Evolutionary conservation across 2,329 filamentous ascomycete species (phyloP).

Genomic region (Sporothrix protearum): DNA sequence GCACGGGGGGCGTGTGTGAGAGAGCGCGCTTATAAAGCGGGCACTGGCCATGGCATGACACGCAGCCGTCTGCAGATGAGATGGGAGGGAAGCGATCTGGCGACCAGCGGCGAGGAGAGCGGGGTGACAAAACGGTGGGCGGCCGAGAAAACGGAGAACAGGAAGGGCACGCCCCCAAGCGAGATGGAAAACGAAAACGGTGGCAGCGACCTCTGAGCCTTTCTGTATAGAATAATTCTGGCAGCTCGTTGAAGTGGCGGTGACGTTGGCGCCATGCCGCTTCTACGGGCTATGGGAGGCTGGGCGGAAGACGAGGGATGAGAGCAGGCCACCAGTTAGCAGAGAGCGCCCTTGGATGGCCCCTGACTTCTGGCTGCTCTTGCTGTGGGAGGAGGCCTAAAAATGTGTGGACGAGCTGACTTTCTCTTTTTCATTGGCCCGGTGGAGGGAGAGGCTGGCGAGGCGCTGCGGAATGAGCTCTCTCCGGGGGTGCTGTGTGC

Average conservation of each 20-base stretch:
- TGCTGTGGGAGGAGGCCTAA: background rate
- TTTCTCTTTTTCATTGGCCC: slow-evolving; percentile 23
- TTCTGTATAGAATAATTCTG: slow-evolving; percentile 7
- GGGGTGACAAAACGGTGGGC: slow-evolving; percentile 23
- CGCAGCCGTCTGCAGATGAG: background rate
- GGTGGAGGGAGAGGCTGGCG: background rate
- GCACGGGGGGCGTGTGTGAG: slow-evolving; percentile 3
- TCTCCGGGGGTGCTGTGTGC: background rate
- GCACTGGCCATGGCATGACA: slow-evolving; percentile 15
- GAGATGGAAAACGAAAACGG: slow-evolving; percentile 21
- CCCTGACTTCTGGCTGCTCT: too few species aligned
- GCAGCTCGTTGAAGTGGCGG: background rate
- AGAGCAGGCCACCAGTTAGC: background rate
- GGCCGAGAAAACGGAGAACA: slow-evolving; percentile 9
- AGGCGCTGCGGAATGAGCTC: background rate
- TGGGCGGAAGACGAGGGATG: background rate
- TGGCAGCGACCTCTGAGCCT: background rate
- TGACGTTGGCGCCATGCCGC: background rate
- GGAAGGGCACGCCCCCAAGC: background rate
- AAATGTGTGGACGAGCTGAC: slow-evolving; percentile 15
- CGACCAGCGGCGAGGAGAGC: background rate
- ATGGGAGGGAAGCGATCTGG: slow-evolving; percentile 6
- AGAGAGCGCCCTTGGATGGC: background rate
- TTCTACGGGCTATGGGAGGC: background rate
- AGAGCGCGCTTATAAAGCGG: slow-evolving; percentile 21